Conservation (phyloP, 2,329 filamentous ascomycete species). For the Didymellaceae sp. region DNA sequence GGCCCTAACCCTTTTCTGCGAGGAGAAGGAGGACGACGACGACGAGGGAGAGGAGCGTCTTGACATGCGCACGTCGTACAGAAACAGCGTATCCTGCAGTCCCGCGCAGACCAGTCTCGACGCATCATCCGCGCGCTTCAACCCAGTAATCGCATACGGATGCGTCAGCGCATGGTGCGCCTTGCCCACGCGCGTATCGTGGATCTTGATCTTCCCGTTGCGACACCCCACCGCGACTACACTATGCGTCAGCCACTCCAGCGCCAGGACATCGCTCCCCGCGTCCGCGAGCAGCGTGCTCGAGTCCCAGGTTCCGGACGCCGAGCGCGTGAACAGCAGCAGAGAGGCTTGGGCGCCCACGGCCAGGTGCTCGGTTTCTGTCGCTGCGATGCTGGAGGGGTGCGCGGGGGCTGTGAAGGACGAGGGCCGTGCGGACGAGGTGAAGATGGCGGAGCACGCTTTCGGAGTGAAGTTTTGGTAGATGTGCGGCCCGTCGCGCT, state of each 20-base stretch:
- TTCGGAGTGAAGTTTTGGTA: conserved; percentile 38
- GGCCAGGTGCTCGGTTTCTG: conserved; percentile 38
- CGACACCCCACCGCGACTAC: conserved; percentile 43
- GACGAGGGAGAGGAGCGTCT: conserved; percentile 8
- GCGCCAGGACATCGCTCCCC: conserved; percentile 38
- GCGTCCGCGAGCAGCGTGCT: conserved; percentile 12
- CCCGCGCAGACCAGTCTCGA: conserved; percentile 39
- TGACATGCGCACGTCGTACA: conserved; percentile 43
- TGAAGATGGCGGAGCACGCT: conserved; percentile 36
- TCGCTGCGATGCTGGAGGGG: conserved; percentile 26
- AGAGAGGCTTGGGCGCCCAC: conserved; percentile 39
- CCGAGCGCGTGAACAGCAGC: conserved; percentile 31
- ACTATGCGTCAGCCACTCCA: conserved; percentile 44
- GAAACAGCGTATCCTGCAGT: conserved; percentile 31
- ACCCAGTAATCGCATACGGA: conserved; percentile 27
- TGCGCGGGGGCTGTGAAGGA: conserved; percentile 18
- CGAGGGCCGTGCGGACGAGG: conserved; percentile 31
- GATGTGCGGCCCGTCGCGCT: conserved; percentile 33
- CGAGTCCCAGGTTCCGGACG: conserved; percentile 31
- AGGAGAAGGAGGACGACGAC: too few relatives aligned
- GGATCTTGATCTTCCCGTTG: conserved; percentile 41
- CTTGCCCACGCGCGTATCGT: conserved; percentile 42
- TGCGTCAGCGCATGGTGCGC: conserved; percentile 35
- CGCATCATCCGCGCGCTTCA: conserved; percentile 36
- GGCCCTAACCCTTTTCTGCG: too few relatives aligned